Conservation (phyloP, 129 eudicot species). For the Helianthus annuus region DNA sequence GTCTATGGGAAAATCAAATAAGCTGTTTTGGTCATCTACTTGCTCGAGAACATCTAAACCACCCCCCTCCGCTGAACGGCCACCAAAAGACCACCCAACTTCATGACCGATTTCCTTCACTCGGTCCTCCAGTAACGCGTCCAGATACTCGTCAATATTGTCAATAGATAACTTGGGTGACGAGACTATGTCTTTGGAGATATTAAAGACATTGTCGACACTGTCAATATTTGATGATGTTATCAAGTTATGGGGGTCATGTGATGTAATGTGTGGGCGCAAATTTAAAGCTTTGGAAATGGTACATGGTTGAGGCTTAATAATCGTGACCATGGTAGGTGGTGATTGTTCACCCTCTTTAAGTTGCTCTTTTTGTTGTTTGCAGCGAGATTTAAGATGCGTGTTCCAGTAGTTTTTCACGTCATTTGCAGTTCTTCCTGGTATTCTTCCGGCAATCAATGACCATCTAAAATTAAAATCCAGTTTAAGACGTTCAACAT, state of each 20-base stretch:
- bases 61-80: neutral
- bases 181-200: neutral
- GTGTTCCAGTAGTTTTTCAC: constrained; percentile 71
- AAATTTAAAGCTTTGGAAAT: constrained; percentile 25
- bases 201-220: neutral
- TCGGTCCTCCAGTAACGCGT: constrained; percentile 20
- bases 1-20: constrained; percentile 20
- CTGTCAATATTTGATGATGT: neutral
- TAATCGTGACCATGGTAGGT: neutral
- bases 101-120: constrained; percentile 2
- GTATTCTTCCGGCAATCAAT: constrained; percentile 60
- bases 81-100: constrained; percentile 25
- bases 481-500: neutral
- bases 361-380: constrained; percentile 14
- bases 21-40: constrained; percentile 2
- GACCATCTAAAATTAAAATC: constrained; percentile 49
- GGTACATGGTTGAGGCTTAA: constrained; percentile 46
- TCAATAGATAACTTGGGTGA: neutral
- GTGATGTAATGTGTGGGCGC: neutral
- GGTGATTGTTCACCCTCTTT: constrained; percentile 14
- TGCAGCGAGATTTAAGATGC: constrained; percentile 23
- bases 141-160: neutral
- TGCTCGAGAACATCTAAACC: neutral
- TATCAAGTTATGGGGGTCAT: neutral
- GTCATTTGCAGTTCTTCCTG: constrained; percentile 71